Percentiles rank a stretch among this genome's conserved stretches.
Conservation (phyloP, 192 early-diverging fungal genomes). For the Mortierella hygrophila region DNA sequence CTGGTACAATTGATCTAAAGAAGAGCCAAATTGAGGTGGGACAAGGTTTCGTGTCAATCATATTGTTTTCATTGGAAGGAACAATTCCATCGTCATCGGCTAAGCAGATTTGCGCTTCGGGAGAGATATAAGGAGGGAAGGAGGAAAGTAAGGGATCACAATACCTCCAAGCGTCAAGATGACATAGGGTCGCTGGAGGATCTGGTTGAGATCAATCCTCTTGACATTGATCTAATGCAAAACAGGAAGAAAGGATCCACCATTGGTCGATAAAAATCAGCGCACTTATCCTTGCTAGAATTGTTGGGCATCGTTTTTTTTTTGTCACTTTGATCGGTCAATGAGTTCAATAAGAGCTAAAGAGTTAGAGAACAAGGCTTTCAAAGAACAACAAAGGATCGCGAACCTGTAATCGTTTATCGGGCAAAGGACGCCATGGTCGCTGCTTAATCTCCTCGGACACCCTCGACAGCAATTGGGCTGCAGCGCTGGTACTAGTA, state of each 20-base stretch:
- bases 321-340: constrained; percentile 38
- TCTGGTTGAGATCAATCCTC: constrained; percentile 67
- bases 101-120: background rate
- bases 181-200: constrained; percentile 74
- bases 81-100: background rate
- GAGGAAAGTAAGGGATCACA: background rate
- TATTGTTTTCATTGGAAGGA: background rate
- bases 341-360: background rate
- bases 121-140: background rate
- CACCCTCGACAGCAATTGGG: constrained; percentile 31
- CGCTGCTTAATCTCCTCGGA: constrained; percentile 51
- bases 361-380: background rate
- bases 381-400: background rate
- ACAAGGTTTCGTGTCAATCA: constrained; percentile 6
- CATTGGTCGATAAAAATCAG: background rate
- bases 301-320: constrained; percentile 11
- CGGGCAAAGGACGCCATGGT: constrained; percentile 51
- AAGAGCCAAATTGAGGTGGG: background rate
- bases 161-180: constrained; percentile 70
- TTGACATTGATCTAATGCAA: constrained; percentile 67
- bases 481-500: constrained; percentile 13
- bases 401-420: constrained; percentile 48
- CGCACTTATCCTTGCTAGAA: background rate
- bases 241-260: background rate
- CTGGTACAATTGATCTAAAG: constrained; percentile 72